Evolutionary conservation across 352 stramenopile genomes (phyloP).

Genomic region (Globisporangium perplexum): DNA sequence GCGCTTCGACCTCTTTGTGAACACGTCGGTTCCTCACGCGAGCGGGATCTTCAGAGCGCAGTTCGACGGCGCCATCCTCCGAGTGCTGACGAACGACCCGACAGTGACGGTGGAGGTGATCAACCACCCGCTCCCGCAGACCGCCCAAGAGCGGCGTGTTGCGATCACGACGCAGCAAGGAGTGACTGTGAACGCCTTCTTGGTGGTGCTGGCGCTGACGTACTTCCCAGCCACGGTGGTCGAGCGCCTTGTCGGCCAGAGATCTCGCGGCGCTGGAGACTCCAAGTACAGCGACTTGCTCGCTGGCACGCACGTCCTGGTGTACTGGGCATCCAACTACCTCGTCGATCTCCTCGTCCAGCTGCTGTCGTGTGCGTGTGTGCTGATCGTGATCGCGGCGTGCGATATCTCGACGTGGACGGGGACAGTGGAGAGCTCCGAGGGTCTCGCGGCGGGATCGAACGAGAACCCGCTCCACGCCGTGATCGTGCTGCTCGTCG

Average conservation of each 20-base stretch:
- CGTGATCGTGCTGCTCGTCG: slow-evolving; percentile 10
- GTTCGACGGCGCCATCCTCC: slow-evolving; percentile 36
- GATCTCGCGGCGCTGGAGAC: slow-evolving; percentile 76
- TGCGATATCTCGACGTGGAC: slow-evolving; percentile 33
- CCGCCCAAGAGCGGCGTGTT: slow-evolving; percentile 30
- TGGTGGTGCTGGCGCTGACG: slow-evolving; percentile 82
- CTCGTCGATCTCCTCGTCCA: slow-evolving; percentile 89
- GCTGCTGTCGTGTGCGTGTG: slow-evolving; percentile 39
- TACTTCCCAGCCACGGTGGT: slow-evolving; percentile 88
- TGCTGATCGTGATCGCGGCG: slow-evolving; percentile 25
- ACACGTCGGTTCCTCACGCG: slow-evolving; percentile 40
- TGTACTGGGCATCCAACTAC: slow-evolving; percentile 95
- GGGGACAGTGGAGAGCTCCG: slow-evolving; percentile 19
- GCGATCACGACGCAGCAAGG: slow-evolving; percentile 37
- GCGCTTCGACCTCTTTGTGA: slow-evolving; percentile 39
- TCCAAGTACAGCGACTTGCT: slow-evolving; percentile 93
- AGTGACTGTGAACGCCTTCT: slow-evolving; percentile 16
- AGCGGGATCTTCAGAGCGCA: slow-evolving; percentile 42
- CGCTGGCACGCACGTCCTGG: slow-evolving; percentile 78
- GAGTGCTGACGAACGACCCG: slow-evolving; percentile 2
- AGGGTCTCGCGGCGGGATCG: slow-evolving; percentile 19
- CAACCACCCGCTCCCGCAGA: slow-evolving; percentile 46
- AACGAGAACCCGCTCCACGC: slow-evolving; percentile 9
- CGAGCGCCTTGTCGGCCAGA: slow-evolving; percentile 86
- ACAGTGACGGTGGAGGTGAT: slow-evolving; percentile 31